Base-by-base conservation (phyloP, 306 rosid genomes). In the Cucumis cinereus region DNA sequence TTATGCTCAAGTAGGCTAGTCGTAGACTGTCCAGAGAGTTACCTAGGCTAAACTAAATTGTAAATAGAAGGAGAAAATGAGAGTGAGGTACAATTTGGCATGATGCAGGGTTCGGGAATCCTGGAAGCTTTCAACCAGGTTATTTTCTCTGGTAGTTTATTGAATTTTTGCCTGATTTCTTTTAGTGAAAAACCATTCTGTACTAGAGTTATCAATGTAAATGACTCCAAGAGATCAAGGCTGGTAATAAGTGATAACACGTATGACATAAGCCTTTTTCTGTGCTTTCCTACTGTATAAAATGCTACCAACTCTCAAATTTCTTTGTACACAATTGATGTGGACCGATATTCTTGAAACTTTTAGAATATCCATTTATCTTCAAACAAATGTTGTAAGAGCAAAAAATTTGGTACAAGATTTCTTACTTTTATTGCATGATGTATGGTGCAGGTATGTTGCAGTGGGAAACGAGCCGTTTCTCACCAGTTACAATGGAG, bases 401-500 rank as follows among this genome's bases (percentile, higher is more conserved):
- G 45, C 22, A 35, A 62, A 7, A 26, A 35, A 63, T 35, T 62
- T 62, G 41, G 47, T 20, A 5, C 5, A 14, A 47, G 11, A 47
- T 23, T 47, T 23, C 76, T 72, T 50, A 70, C 23, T 16, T 47
- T 15, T 24, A 45, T 7, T 63, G 13, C 45, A 33, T 73, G 26
- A 54, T 62, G 77, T 77, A 30, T 81, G 47, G 75, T 80, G 79
- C 87, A 94, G 97, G 88, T 94, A 89, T 68, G 59, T 94, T 70
- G 97, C 99, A 9, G 95, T 94, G 24, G 97, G 99, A 82, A 94
- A 94, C 75, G 99, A 94, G 78, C 99, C 99, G 17, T 94, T 94
- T 86, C 99, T 94, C 55, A 2, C 90, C 1, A 84, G 93, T 82
- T 94, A 94, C 76, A 84, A 83, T 5, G 97, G 96, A 74, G 92